Conservation (phyloP, 2,329 filamentous ascomycete genomes). For the Venturia oleaginea region DNA sequence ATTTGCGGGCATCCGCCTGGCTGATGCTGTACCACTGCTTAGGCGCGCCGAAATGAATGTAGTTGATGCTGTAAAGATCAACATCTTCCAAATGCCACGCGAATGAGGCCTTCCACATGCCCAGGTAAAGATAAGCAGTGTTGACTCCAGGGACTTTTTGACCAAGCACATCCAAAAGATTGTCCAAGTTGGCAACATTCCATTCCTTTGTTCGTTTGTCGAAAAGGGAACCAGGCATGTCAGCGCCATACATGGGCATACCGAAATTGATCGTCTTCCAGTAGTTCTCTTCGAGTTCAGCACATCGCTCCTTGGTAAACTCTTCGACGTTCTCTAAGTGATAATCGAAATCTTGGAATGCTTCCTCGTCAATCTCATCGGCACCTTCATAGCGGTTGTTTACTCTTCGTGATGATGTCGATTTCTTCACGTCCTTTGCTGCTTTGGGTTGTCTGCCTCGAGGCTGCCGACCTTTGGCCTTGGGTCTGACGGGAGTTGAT, state of each 20-base stretch:
- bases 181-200: constrained; percentile 93
- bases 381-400: constrained; percentile 71
- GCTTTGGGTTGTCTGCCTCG: constrained; percentile 47
- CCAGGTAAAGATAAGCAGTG: constrained; percentile 92
- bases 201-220: constrained; percentile 73
- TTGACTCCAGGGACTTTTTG: constrained; percentile 97
- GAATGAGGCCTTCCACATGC: constrained; percentile 99
- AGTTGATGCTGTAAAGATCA: constrained; percentile 99
- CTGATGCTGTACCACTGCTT: constrained; percentile 99
- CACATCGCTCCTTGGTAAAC: constrained; percentile 82
- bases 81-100: constrained; percentile 99
- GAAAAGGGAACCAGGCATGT: constrained; percentile 93
- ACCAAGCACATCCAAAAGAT: constrained; percentile 85
- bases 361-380: constrained; percentile 76
- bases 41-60: constrained; percentile 94
- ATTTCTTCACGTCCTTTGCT: constrained; percentile 31
- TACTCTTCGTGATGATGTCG: constrained; percentile 78
- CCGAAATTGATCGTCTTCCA: constrained; percentile 98
- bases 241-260: constrained; percentile 87
- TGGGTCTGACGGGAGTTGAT: constrained; percentile 41
- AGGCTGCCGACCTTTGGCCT: constrained; percentile 27
- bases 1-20: constrained; percentile 83
- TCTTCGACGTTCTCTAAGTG: constrained; percentile 74
- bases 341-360: constrained; percentile 88
- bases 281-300: constrained; percentile 88